Evolutionary conservation across 179 eudicot genomes (phyloP), one percentile per base, ranked within the genome.

Genomic region (Corrigiola litoralis): DNA sequence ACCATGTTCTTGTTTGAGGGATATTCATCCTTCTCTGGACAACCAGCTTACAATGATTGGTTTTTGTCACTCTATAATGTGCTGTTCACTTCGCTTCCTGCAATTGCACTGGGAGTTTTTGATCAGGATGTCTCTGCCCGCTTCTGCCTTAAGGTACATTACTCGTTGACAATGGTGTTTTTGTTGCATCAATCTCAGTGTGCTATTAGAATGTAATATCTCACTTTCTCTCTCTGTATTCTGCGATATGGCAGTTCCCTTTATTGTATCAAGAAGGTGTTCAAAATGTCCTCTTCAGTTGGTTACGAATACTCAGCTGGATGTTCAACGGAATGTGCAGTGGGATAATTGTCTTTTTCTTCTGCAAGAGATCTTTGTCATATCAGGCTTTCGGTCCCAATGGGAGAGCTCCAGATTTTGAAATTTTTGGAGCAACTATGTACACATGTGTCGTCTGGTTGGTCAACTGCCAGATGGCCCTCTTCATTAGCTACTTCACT

Each of bases 181-280:
- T n/a, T n/a, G n/a, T n/a, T n/a, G n/a, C n/a, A n/a, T n/a, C n/a
- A n/a, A n/a, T n/a, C n/a, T n/a, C n/a, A n/a, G n/a, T n/a, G n/a
- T n/a, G n/a, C n/a, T n/a, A n/a, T 38, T 38, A 9, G 11, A 38
- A 28, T 16, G 3, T 27, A 6, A 31, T 23, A 67, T 47, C 58
- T 67, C 51, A 61, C 64, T 1, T 21, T 7, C 34, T 48, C 7
- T 13, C 47, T 23, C n/a, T 36, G 4, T 58, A 11, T 50, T n/a
- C 42, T 36, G 28, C 49, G 20, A 2, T 14, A 62, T 65, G 58
- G 72, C 87, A 91, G 96, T 91, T 88, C 70, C 95, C 97, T 18
- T 65, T 89, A 36, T 73, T 92, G 2, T 92, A 92, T 75, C 98
- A 92, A 89, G 96, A 92, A 85, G 98, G 98, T 14, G 83, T 92